Percentiles rank a stretch among this genome's conserved stretches.
These are phyloP conservation scores for Coprinopsis cinerea DNA, from an alignment of 768 basidiomycete species.

Conservation along the genomic window DNA sequence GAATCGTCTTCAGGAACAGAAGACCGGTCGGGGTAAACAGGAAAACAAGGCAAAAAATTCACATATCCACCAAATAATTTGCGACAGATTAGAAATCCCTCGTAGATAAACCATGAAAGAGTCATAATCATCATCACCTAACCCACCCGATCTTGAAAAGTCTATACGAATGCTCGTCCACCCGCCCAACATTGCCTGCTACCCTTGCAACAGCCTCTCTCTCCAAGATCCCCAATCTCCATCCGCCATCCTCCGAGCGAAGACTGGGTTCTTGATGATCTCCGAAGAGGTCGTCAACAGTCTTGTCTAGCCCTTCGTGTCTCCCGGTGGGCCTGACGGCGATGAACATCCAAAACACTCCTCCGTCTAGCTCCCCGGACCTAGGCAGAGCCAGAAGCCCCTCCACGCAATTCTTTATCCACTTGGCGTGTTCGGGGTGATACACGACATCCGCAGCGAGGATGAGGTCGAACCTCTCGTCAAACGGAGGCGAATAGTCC, in stretches of 20 bases:
- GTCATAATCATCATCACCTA: not conserved
- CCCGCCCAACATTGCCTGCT: slow-evolving; percentile 53
- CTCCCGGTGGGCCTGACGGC: slow-evolving; percentile 61
- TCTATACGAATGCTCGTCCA: slow-evolving; percentile 64
- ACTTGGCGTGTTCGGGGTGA: slow-evolving; percentile 59
- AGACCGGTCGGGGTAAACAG: too few species aligned
- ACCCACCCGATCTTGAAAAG: slow-evolving; percentile 73
- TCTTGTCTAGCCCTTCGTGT: slow-evolving; percentile 51
- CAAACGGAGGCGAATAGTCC: slow-evolving; percentile 24
- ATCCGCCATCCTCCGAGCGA: not conserved
- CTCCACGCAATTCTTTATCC: slow-evolving; percentile 62
- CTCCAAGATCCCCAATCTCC: slow-evolving; percentile 41
- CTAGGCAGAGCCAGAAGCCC: slow-evolving; percentile 34
- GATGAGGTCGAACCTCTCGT: slow-evolving; percentile 55
- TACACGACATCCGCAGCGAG: slow-evolving; percentile 81
- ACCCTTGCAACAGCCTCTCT: slow-evolving; percentile 39
- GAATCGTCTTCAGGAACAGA: too few species aligned
- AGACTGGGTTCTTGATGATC: slow-evolving; percentile 9
- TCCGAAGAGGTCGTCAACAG: slow-evolving; percentile 51
- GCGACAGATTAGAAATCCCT: too few species aligned
- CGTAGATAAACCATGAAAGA: too few species aligned
- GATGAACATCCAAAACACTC: slow-evolving; percentile 71
- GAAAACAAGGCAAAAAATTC: too few species aligned
- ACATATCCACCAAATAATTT: too few species aligned
- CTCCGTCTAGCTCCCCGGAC: slow-evolving; percentile 20